Base-by-base conservation (phyloP, 1,139 yeast species). In the Pichia sp. region DNA sequence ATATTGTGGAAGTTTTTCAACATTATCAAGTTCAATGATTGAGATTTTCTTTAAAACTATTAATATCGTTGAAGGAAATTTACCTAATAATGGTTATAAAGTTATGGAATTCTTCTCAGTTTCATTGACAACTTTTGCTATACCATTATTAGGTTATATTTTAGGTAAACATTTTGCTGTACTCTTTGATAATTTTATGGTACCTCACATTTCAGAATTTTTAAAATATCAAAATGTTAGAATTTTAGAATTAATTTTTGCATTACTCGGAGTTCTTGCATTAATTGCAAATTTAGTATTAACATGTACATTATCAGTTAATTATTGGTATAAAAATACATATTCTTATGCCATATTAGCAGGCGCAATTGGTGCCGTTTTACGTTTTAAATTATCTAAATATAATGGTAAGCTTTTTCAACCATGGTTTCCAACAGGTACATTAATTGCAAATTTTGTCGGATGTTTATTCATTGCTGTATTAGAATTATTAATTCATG, bases 1-100 rank as follows among this genome's bases (percentile, higher is more conserved):
- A 0, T 82, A 80, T 55, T 87, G 92, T 64, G 98, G 98, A 0
- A 73, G 92, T 0, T 66, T 83, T 37, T 86, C 97, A 1, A 85
- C 97, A 0, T 87, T 87, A 56, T 83, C 96, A 4, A 69, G 92
- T 0, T 68, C 83, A 51, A 71, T 87, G 34, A 57, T 82, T 12
- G 92, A 84, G 51, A 63, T 76, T 4, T 84, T 86, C 57, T 65
- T 71, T 38, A 68, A 71, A 39, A 66, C 84, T 4, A 71, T 81
- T 2, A 72, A 80, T 59, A 59, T 76, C 1, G 57, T 59, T n/a
- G 59, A 60, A 35, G 67, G 45, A 47, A 35, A 24, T 16, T 74
- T 74, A 51, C 85, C 86, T 0, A 80, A 78, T 52, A 69, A 78
- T 6, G 96, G 87, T 0, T 87, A 87, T 60, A 95, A 96, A 0